Evolutionary conservation across 768 basidiomycete genomes (phyloP), one percentile per base, ranked within the genome.

Genomic region (Gautieria morchelliformis): DNA sequence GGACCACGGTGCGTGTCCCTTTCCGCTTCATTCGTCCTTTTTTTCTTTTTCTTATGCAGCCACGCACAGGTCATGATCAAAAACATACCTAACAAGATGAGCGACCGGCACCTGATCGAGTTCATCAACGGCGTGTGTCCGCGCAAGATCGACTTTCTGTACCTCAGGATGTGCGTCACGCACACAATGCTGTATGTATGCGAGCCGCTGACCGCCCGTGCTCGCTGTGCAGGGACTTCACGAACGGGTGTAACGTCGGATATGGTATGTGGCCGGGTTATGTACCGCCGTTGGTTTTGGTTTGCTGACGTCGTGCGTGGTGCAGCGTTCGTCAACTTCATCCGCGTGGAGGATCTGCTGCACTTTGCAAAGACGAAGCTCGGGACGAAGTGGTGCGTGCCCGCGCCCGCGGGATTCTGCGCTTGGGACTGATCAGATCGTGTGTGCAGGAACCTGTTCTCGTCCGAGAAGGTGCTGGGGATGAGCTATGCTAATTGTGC

Each of bases 31-130:
- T n/a, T 50, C 44, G n/a, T 19, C 10, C 4, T 7, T 20, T 27
- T 20, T 53, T 24, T 44, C 27, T 15, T 39, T 17, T 17, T 40
- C 1, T 27, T 30, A 11, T 11, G 33, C 33, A 11, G 11, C n/a
- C n/a, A n/a, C n/a, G n/a, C n/a, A 12, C 91, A 90, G 30, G 83
- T 91, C 49, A 91, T 90, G 87, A 82, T 89, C 60, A 91, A 93
- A 72, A 94, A 94, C 65, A 89, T 94, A 46, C 92, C 92, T 3
- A 94, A 93, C 71, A 92, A 93, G 69, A 89, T 90, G 87, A 85
- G 76, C 60, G 86, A 89, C 69, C 77, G 74, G 64, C 86, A 90
- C 61, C 66, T 90, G 63, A 74, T 83, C 58, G 69, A 70, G 40
- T 91, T 81, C 64, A 89, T 89, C 60, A 77, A 71, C 52, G 78